Evolutionary conservation across 176 grass and related monocot genomes (phyloP), one percentile per base, ranked within the genome.

Genomic region (Leersia perrieri): DNA sequence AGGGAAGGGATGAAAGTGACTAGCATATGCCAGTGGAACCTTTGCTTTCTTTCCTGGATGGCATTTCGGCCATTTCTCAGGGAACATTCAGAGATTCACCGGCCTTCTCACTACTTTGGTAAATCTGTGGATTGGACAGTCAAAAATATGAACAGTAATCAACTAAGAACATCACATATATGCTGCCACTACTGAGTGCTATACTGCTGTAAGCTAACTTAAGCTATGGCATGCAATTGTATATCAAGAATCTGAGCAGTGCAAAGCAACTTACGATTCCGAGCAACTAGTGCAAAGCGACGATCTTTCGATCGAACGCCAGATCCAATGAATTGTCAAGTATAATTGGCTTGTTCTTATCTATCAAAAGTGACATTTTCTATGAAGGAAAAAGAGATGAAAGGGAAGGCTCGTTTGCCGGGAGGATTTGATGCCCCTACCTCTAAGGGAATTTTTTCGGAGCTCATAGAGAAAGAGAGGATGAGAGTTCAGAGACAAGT

Each of bases 341-440:
- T 31, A 39, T 77, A 18, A 29, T 5, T 36, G 71, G 26, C 40
- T 64, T 70, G 76, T 41, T 80, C 64, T 77, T 58, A 82, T 85
- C 77, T 80, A 89, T 36, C 72, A 60, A 77, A 89, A 86, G 65
- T 18, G 41, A 0, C 22, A 53, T 16, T 81, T 81, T 40, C 72
- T 72, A 64, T 66, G 14, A 57, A 47, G 35, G 72, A 81, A 82
- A 85, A 82, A 85, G 30, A 45, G 44, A 65, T 44, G 73, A 82
- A 70, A 76, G 77, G 78, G 72, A 85, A 65, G 33, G 72, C 72
- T 76, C 33, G 8, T 63, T 69, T 33, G 45, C 60, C 27, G 1
- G 23, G 51, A 64, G 72, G 57, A 77, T 49, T 82, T 81, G 87
- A 89, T 85, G 78, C 72, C 45, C 82, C 82, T 76, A 66, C 29